These are phyloP conservation scores for Calocera cornea DNA, from an alignment of 768 basidiomycete genomes.

Conservation along the genomic window DNA sequence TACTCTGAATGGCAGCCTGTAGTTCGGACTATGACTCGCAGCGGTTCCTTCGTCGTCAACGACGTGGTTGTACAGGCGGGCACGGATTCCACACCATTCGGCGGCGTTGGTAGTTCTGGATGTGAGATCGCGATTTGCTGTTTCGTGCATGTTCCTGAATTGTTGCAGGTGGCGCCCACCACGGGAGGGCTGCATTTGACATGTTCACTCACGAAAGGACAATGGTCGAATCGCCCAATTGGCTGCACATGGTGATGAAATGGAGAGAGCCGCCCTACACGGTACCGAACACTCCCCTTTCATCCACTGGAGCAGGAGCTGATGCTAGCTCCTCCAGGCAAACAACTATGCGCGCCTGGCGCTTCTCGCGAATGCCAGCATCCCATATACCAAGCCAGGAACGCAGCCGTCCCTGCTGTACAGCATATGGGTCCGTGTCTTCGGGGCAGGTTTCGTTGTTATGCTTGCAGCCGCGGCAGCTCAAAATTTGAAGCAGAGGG, in stretches of 20 bases:
- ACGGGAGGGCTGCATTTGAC: slow-evolving; percentile 63
- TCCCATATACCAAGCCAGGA: slow-evolving; percentile 34
- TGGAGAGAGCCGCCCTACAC: slow-evolving; percentile 30
- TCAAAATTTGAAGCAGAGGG: not conserved
- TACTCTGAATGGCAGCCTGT: not conserved
- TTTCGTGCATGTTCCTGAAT: not conserved
- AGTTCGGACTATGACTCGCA: slow-evolving; percentile 42
- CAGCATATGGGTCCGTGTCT: slow-evolving; percentile 34
- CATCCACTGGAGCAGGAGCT: not conserved
- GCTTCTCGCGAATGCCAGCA: slow-evolving; percentile 20
- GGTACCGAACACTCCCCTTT: slow-evolving; percentile 9
- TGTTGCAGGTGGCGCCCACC: slow-evolving; percentile 48
- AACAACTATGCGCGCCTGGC: slow-evolving; percentile 20
- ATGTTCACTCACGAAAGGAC: slow-evolving; percentile 62
- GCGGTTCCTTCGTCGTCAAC: slow-evolving; percentile 57
- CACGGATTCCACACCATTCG: slow-evolving; percentile 58
- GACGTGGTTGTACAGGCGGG: slow-evolving; percentile 46
- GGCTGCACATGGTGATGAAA: slow-evolving; percentile 26
- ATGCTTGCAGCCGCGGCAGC: slow-evolving; percentile 10
- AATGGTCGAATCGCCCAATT: slow-evolving; percentile 34
- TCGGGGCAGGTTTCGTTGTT: slow-evolving; percentile 1
- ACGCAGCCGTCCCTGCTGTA: slow-evolving; percentile 19
- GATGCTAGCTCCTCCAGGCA: slow-evolving; percentile 9
- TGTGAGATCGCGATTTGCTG: slow-evolving; percentile 32
- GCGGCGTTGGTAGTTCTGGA: slow-evolving; percentile 59